Conservation (phyloP, 2,329 filamentous ascomycete species). For the Aspergillus chevalieri region DNA sequence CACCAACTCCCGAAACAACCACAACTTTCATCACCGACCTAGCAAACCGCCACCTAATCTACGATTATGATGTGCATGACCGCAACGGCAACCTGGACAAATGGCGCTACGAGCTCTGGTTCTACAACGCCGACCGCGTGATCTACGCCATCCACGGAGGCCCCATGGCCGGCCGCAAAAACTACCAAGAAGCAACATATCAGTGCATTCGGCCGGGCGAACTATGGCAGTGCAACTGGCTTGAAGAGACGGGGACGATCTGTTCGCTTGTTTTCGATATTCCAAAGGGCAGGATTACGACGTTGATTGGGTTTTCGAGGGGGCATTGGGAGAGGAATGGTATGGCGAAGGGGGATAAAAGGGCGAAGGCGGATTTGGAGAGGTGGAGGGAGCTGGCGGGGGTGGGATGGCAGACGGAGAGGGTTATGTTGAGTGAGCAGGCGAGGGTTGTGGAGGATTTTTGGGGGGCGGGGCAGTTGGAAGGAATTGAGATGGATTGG, state of each 20-base stretch:
- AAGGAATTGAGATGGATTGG: conserved; percentile 40
- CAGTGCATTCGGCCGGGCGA: conserved; percentile 55
- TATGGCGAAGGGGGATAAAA: conserved; percentile 52
- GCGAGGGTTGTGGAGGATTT: conserved; percentile 48
- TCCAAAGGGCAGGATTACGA: conserved; percentile 43
- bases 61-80: conserved; percentile 51
- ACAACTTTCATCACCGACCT: conserved; percentile 49
- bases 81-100: conserved; percentile 47
- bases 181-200: conserved; percentile 51
- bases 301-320: conserved; percentile 50
- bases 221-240: conserved; percentile 56
- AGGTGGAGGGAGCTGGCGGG: conserved; percentile 50
- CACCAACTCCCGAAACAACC: conserved; percentile 15
- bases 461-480: conserved; percentile 44
- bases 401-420: conserved; percentile 46
- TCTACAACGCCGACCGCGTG: conserved; percentile 49
- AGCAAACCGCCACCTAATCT: conserved; percentile 50
- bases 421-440: conserved; percentile 50
- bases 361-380: conserved; percentile 46
- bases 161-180: conserved; percentile 51
- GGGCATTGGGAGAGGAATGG: conserved; percentile 51
- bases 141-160: conserved; percentile 57
- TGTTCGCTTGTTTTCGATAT: conserved; percentile 54
- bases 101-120: conserved; percentile 59
- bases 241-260: conserved; percentile 56